phyloP scores from a whole-genome alignment of 352 stramenopile genomes.

The Phytophthora ramorum region DNA sequence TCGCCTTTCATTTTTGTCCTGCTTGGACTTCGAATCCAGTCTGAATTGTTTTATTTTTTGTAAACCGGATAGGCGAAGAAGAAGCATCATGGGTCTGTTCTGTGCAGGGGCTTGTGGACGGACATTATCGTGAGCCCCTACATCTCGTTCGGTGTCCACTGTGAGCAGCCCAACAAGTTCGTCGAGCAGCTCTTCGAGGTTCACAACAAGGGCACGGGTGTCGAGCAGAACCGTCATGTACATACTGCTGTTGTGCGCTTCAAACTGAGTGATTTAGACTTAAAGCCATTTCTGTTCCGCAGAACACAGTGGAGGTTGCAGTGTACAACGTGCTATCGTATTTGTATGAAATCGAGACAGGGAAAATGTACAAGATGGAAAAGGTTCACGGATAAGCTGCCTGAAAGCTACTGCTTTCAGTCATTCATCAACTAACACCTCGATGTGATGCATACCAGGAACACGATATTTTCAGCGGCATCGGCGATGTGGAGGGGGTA shows the following conservation, averaged over 20 bases:
- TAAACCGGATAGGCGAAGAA: conserved; percentile 54
- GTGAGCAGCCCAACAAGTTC: conserved; percentile 70
- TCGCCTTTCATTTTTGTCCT: conserved; percentile 5
- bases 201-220: conserved; percentile 92
- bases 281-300: neutral
- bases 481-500: conserved; percentile 56
- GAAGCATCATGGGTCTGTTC: conserved; percentile 75
- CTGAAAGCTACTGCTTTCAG: no score
- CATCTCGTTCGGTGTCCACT: conserved; percentile 90
- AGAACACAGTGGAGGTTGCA: conserved; percentile 93
- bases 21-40: neutral
- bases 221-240: conserved; percentile 95
- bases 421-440: neutral
- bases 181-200: conserved; percentile 93
- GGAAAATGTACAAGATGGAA: conserved; percentile 86
- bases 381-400: conserved; percentile 47
- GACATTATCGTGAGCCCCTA: conserved; percentile 94
- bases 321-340: conserved; percentile 94
- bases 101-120: conserved; percentile 90
- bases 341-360: conserved; percentile 92
- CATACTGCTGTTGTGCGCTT: conserved; percentile 8
- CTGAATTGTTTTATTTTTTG: neutral
- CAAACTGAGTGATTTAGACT: neutral
- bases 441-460: conserved; percentile 30
- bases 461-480: conserved; percentile 90